A percentile compares a stretch with the other conserved stretches of the same genome.
Evolutionary conservation across 306 rosid genomes (phyloP).

Genomic region (Glycine soja): DNA sequence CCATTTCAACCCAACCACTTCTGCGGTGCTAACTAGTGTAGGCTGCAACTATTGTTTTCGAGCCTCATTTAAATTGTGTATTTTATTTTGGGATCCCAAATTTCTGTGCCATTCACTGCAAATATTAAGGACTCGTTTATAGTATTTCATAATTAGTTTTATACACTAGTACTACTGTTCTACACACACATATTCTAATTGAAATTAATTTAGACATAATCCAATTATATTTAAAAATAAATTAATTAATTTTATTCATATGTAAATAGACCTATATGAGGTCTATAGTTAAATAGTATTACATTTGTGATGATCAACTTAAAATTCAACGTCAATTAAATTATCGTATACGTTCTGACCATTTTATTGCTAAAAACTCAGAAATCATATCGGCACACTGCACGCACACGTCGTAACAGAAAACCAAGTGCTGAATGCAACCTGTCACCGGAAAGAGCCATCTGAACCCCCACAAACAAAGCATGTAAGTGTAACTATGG

Average conservation of each 20-base stretch:
- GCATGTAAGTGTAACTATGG: neutral
- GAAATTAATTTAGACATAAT: neutral
- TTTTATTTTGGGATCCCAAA: conserved; percentile 33
- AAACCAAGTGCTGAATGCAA: conserved; percentile 46
- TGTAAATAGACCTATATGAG: neutral
- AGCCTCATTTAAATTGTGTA: neutral
- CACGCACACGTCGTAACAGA: conserved; percentile 5
- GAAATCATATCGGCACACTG: neutral
- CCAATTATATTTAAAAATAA: neutral
- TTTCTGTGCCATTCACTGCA: neutral
- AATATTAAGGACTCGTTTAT: no score
- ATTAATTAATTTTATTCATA: neutral
- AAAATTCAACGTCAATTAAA: conserved; percentile 33
- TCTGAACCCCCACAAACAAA: conserved; percentile 2
- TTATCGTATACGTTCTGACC: conserved; percentile 39
- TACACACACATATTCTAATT: neutral
- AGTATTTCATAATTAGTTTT: neutral
- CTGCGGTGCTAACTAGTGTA: conserved; percentile 30
- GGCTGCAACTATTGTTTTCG: conserved; percentile 30
- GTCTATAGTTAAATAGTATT: neutral
- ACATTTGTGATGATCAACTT: neutral
- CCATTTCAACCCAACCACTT: neutral
- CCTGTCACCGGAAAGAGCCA: conserved; percentile 8
- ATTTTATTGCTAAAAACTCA: conserved; percentile 17
- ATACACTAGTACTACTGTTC: neutral